A percentile compares a stretch with the other conserved stretches of the same genome.
phyloP scores from a whole-genome alignment of 1,284 basidiomycete genomes.

The Schizophyllum commune region DNA sequence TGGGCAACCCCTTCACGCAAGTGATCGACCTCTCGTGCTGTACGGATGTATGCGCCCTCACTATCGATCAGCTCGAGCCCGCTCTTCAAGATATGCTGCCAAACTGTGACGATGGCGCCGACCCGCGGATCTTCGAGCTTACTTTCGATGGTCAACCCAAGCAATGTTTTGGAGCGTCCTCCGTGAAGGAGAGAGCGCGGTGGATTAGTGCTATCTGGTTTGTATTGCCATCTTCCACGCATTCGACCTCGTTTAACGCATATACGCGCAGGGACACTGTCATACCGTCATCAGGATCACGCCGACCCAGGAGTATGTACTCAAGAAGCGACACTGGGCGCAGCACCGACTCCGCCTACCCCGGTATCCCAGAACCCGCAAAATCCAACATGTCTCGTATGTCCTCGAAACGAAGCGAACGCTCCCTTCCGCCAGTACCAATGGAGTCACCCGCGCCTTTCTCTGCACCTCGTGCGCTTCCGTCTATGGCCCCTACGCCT shows the following conservation, averaged over 20 bases:
- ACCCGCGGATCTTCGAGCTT: slow-evolving; percentile 56
- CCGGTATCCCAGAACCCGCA: neutral
- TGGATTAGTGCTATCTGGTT: slow-evolving; percentile 72
- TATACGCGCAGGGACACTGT: slow-evolving; percentile 49
- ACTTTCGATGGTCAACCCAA: slow-evolving; percentile 37
- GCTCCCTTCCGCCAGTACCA: neutral
- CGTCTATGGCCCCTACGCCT: too few species aligned
- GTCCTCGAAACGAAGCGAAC: neutral
- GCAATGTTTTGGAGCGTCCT: slow-evolving; percentile 44
- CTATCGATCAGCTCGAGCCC: slow-evolving; percentile 31
- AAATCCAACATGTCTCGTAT: neutral
- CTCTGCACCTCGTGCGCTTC: too few species aligned
- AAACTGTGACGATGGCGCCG: slow-evolving; percentile 24
- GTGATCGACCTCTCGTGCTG: slow-evolving; percentile 44
- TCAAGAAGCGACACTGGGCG: neutral
- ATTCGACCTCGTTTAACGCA: slow-evolving; percentile 1
- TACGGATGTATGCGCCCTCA: slow-evolving; percentile 54
- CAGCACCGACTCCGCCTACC: neutral
- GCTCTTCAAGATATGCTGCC: slow-evolving; percentile 36
- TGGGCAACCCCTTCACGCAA: slow-evolving; percentile 36
- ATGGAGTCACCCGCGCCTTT: neutral
- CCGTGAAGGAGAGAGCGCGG: slow-evolving; percentile 53
- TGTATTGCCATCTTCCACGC: slow-evolving; percentile 13
- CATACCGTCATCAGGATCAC: slow-evolving; percentile 29
- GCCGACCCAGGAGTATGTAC: slow-evolving; percentile 12